phyloP scores from a whole-genome alignment of 805 yeast genomes.

The Kuraishia cidri region DNA sequence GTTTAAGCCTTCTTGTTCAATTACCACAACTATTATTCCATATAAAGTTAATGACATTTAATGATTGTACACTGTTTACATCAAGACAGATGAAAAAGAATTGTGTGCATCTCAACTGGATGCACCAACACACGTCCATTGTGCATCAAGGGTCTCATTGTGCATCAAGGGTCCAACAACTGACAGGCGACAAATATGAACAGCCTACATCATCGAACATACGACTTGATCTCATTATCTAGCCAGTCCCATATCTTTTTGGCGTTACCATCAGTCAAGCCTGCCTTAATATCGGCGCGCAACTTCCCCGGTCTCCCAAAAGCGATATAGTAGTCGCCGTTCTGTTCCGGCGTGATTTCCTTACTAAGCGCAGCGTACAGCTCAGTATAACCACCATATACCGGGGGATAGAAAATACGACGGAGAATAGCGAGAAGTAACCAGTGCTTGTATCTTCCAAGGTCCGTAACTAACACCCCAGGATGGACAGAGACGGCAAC shows the following conservation, averaged over 20 bases:
- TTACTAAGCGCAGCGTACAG: conserved; percentile 26
- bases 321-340: conserved; percentile 22
- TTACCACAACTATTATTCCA: no score
- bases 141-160: no score
- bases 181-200: no score
- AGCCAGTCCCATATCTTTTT: conserved; percentile 23
- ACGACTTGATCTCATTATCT: conserved; percentile 10
- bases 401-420: conserved; percentile 1
- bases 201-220: no score
- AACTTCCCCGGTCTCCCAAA: conserved; percentile 14
- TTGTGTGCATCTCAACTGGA: no score
- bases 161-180: no score
- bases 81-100: no score
- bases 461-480: conserved; percentile 1
- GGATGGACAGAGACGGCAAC: conserved; percentile 5
- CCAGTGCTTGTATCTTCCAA: not conserved
- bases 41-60: no score
- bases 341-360: conserved; percentile 11
- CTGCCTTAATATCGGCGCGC: conserved; percentile 25
- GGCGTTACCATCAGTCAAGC: conserved; percentile 21
- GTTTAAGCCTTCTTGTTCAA: no score
- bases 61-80: no score
- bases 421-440: conserved; percentile 1
- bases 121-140: no score
- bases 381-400: conserved; percentile 26